phyloP scores from a whole-genome alignment of 2,329 filamentous ascomycete species.

The Trichothecium roseum region DNA sequence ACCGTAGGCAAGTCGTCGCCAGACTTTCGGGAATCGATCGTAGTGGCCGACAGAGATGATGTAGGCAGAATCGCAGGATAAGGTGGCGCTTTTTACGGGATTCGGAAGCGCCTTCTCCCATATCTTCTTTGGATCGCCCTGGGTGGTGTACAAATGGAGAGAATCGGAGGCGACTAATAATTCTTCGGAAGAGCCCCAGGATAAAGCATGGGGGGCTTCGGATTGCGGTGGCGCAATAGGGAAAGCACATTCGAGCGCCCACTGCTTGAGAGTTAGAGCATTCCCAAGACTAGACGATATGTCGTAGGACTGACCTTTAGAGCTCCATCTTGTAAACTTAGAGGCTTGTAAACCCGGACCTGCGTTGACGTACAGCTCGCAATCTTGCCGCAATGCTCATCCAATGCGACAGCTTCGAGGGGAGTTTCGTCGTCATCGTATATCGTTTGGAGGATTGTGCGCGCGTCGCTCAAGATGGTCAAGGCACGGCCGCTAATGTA shows the following conservation, averaged over 20 bases:
- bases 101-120: constrained; percentile 72
- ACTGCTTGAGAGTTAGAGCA: constrained; percentile 28
- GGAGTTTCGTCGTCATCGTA: constrained; percentile 64
- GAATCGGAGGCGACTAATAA: constrained; percentile 64
- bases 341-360: constrained; percentile 70
- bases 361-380: constrained; percentile 57
- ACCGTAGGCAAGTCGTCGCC: constrained; percentile 79
- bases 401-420: constrained; percentile 68
- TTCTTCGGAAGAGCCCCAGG: constrained; percentile 82
- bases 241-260: constrained; percentile 55
- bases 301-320: constrained; percentile 50
- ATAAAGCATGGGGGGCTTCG: constrained; percentile 43
- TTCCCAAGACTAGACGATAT: neutral
- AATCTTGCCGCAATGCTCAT: constrained; percentile 77
- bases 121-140: constrained; percentile 39
- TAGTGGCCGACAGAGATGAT: constrained; percentile 72
- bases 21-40: constrained; percentile 83
- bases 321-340: constrained; percentile 57
- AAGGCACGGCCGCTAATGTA: constrained; percentile 88
- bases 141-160: constrained; percentile 57
- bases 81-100: constrained; percentile 59
- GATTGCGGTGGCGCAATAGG: constrained; percentile 22
- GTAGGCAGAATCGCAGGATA: constrained; percentile 80
- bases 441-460: constrained; percentile 75
- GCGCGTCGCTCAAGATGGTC: constrained; percentile 66